A percentile compares a stretch with the other conserved stretches of the same genome.
These are phyloP conservation scores for Byssochlamys sp. DNA, from an alignment of 2,329 filamentous ascomycete genomes.

Conservation along the genomic window DNA sequence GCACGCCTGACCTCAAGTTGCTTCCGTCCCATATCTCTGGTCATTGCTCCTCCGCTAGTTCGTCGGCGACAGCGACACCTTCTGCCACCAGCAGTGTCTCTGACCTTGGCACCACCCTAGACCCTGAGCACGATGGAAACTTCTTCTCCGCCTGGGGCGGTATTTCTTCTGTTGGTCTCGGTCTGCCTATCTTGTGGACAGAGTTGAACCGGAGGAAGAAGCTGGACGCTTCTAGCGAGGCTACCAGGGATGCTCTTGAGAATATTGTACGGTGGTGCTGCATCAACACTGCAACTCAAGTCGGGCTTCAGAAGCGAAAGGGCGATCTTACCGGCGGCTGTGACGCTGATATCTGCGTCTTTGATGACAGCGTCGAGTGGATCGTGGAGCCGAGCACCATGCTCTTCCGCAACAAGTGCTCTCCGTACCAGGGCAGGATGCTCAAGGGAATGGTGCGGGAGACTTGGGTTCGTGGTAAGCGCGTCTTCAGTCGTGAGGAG, in stretches of 20 bases:
- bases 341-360: slow-evolving; percentile 85
- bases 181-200: slow-evolving; percentile 81
- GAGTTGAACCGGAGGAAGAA: slow-evolving; percentile 55
- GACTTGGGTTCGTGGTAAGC: slow-evolving; percentile 72
- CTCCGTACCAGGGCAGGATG: slow-evolving; percentile 73
- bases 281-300: slow-evolving; percentile 75
- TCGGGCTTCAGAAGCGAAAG: slow-evolving; percentile 71
- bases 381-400: slow-evolving; percentile 66
- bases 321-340: slow-evolving; percentile 71
- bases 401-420: slow-evolving; percentile 90
- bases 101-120: slow-evolving; percentile 14
- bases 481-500: slow-evolving; percentile 61
- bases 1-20: slow-evolving; percentile 87
- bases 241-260: slow-evolving; percentile 48
- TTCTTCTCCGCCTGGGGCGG: slow-evolving; percentile 97
- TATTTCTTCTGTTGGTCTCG: slow-evolving; percentile 85
- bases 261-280: slow-evolving; percentile 82
- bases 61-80: slow-evolving; percentile 6
- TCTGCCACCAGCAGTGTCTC: slow-evolving; percentile 11
- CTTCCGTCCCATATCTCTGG: slow-evolving; percentile 62
- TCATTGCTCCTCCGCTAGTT: slow-evolving; percentile 21
- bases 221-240: slow-evolving; percentile 27
- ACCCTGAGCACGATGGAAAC: slow-evolving; percentile 52
- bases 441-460: slow-evolving; percentile 70
- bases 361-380: slow-evolving; percentile 76